phyloP scores from a whole-genome alignment of 2,329 filamentous ascomycete species.

The Aspergillus neotritici region DNA sequence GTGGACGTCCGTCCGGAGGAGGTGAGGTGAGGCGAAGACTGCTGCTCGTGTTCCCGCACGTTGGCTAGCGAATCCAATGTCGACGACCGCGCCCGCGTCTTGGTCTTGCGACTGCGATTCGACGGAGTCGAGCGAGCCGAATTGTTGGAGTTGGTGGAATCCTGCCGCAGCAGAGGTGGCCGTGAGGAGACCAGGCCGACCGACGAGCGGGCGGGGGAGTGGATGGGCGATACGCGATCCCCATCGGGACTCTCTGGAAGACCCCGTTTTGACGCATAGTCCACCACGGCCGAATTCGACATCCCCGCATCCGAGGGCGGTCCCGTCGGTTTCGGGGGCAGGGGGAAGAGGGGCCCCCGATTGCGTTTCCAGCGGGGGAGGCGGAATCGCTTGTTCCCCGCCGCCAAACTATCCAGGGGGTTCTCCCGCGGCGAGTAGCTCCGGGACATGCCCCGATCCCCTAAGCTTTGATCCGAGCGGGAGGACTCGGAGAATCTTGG shows the following conservation, averaged over 20 bases:
- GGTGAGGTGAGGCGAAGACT: slow-evolving; percentile 57
- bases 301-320: slow-evolving; percentile 11
- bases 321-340: slow-evolving; percentile 64
- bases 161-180: slow-evolving; percentile 51
- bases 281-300: slow-evolving; percentile 9
- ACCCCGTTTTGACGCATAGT: too few relatives aligned
- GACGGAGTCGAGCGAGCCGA: slow-evolving; percentile 57
- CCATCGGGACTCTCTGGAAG: slow-evolving; percentile 10
- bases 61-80: slow-evolving; percentile 79
- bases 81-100: slow-evolving; percentile 70
- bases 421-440: slow-evolving; percentile 60
- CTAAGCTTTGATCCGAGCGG: slow-evolving; percentile 77
- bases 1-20: slow-evolving; percentile 64
- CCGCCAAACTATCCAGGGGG: slow-evolving; percentile 32
- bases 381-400: slow-evolving; percentile 71
- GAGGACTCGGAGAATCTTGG: slow-evolving; percentile 78
- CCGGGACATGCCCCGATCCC: slow-evolving; percentile 57
- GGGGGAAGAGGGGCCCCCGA: slow-evolving; percentile 73
- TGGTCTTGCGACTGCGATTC: slow-evolving; percentile 48
- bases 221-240: slow-evolving; percentile 35
- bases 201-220: slow-evolving; percentile 49
- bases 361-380: slow-evolving; percentile 72
- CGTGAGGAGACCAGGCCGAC: slow-evolving; percentile 46
- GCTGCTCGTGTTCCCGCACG: slow-evolving; percentile 64
- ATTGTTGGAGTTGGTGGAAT: slow-evolving; percentile 59